Conservation (phyloP, 768 basidiomycete species). For the Boletus pseudo-olivaceus region DNA sequence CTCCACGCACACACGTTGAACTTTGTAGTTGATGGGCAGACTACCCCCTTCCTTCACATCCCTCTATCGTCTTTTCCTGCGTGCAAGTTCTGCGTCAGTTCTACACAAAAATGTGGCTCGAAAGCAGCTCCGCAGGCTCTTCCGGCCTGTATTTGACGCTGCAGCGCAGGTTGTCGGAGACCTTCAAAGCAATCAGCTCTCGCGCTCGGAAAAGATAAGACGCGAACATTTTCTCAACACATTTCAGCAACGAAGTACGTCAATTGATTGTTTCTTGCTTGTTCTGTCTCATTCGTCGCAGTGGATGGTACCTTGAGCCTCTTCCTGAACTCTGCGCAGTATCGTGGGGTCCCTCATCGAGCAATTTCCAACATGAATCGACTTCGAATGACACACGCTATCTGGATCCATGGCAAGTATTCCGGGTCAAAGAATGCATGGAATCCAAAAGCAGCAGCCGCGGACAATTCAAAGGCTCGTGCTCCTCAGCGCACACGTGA, state of each 20-base stretch:
- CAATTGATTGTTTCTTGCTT: neutral
- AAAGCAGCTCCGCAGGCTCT: slow-evolving; percentile 44
- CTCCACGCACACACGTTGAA: neutral
- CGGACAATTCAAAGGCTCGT: slow-evolving; percentile 20
- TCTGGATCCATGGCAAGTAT: slow-evolving; percentile 23
- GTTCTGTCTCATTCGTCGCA: slow-evolving; percentile 29
- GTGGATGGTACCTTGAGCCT: slow-evolving; percentile 68
- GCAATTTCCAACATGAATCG: slow-evolving; percentile 49
- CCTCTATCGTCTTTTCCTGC: slow-evolving; percentile 57
- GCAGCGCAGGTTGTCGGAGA: slow-evolving; percentile 43
- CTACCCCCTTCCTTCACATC: slow-evolving; percentile 45
- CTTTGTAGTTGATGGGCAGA: slow-evolving; percentile 7
- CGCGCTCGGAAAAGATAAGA: slow-evolving; percentile 26
- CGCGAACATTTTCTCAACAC: slow-evolving; percentile 41
- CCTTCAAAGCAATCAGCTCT: slow-evolving; percentile 33
- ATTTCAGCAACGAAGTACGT: slow-evolving; percentile 58
- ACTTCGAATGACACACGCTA: slow-evolving; percentile 30
- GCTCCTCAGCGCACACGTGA: slow-evolving; percentile 9
- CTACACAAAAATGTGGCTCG: slow-evolving; percentile 46
- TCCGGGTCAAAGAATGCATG: slow-evolving; percentile 29
- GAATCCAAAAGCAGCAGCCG: slow-evolving; percentile 36
- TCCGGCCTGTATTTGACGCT: slow-evolving; percentile 52
- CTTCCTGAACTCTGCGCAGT: slow-evolving; percentile 56
- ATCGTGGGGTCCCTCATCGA: slow-evolving; percentile 60
- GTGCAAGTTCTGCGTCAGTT: slow-evolving; percentile 55